These are phyloP conservation scores for Balansia obtecta DNA, from an alignment of 2,329 filamentous ascomycete genomes.

Conservation along the genomic window DNA sequence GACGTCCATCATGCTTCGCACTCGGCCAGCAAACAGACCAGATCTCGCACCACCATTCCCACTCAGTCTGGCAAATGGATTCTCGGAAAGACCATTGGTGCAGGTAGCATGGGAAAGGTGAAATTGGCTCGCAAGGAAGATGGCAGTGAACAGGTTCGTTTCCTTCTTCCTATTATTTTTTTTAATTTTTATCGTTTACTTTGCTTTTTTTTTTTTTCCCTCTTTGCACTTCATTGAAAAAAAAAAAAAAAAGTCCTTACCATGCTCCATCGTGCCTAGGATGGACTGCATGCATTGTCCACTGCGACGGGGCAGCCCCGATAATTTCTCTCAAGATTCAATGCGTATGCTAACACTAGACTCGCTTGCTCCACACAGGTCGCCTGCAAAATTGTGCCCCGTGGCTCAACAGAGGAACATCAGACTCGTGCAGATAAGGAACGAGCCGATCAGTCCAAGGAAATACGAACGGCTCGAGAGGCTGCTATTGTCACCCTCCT, in stretches of 20 bases:
- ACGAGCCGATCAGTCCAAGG: constrained; percentile 89
- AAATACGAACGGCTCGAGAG: constrained; percentile 87
- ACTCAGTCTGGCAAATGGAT: constrained; percentile 88
- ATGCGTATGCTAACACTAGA: background rate
- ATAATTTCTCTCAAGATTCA: background rate
- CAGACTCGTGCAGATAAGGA: constrained; percentile 62
- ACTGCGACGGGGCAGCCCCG: background rate
- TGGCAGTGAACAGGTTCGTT: constrained; percentile 73
- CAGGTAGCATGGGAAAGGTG: constrained; percentile 97
- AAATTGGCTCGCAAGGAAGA: constrained; percentile 88
- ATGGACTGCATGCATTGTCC: background rate
- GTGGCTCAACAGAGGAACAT: constrained; percentile 78
- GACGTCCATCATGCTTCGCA: constrained; percentile 23
- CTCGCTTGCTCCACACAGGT: constrained; percentile 37
- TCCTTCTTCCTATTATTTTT: background rate
- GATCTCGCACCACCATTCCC: constrained; percentile 69
- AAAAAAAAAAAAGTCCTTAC: no score
- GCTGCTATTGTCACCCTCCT: constrained; percentile 92
- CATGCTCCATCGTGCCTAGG: background rate
- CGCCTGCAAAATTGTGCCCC: constrained; percentile 92
- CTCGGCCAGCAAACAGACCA: constrained; percentile 36
- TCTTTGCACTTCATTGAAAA: background rate
- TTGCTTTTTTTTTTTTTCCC: background rate
- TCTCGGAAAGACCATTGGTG: constrained; percentile 90
- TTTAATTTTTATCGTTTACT: background rate